phyloP scores from a whole-genome alignment of 768 basidiomycete genomes.

The Bullera alba region DNA sequence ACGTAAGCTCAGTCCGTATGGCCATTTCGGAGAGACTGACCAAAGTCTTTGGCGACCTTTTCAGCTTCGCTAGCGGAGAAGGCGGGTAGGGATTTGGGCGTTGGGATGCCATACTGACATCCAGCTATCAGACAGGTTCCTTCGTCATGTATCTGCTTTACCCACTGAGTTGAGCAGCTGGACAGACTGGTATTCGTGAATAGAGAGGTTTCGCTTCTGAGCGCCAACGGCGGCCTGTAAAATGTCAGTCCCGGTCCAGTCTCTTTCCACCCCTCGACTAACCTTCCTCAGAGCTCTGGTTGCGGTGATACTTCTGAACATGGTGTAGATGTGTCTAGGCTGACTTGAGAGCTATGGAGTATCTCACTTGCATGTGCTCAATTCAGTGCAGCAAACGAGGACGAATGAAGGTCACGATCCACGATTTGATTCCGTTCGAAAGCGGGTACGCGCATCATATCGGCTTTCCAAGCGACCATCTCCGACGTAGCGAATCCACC shows the following conservation, averaged over 20 bases:
- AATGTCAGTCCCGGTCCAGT: no score
- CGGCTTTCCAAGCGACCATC: no score
- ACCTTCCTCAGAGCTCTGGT: neutral
- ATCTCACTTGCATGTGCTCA: no score
- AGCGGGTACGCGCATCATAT: no score
- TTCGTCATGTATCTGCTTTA: neutral
- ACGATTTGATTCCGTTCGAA: no score
- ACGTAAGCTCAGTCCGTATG: neutral
- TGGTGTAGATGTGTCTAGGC: no score
- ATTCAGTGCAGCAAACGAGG: no score
- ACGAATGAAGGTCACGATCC: no score
- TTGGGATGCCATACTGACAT: slow-evolving; percentile 91
- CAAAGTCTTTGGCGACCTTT: slow-evolving; percentile 80
- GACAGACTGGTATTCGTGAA: slow-evolving; percentile 98
- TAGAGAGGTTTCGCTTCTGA: slow-evolving; percentile 85
- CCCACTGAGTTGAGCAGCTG: slow-evolving; percentile 83
- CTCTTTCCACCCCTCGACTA: neutral
- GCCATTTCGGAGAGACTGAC: slow-evolving; percentile 48
- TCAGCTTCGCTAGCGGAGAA: slow-evolving; percentile 83
- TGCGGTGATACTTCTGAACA: neutral
- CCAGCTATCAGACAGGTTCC: neutral
- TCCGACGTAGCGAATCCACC: no score
- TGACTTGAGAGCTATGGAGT: no score
- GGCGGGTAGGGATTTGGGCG: slow-evolving; percentile 82
- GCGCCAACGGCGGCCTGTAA: neutral